Evolutionary conservation across 2,329 filamentous ascomycete genomes (phyloP), one percentile per base, ranked within the genome.

Genomic region (Setomelanomma holmii): DNA sequence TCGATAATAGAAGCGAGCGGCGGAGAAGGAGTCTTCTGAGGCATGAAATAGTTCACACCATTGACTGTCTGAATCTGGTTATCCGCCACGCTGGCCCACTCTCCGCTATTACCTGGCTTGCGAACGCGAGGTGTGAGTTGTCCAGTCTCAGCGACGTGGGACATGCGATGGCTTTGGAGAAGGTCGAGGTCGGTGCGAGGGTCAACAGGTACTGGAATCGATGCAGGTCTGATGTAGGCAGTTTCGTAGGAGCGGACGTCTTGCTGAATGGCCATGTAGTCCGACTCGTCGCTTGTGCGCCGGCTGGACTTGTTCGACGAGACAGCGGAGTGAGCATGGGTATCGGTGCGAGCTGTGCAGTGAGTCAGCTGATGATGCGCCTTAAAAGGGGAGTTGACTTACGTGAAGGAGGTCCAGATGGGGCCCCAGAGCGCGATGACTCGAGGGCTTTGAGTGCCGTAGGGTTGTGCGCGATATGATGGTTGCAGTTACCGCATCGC

Each of bases 61-160:
- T 74, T 73, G 58, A 59, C 44, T 14, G 67, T 65, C 14, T 55
- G 61, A 43, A 63, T 66, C 21, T 68, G 49, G 42, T 70, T 70
- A 11, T 73, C 68, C n/a, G 65, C 64, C 17, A 68, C 61, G 53
- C 67, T 73, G 23, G 72, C 67, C 71, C 73, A 76, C 47, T 76
- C 74, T 53, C 67, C 71, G 49, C 71, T 75, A 49, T 65, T 61
- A 49, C 67, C 69, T 56, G 71, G 69, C 56, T 64, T 69, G 49
- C 75, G 74, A 33, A 73, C 68, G 53, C 76, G 60, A 19, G 75
- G 76, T 22, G 73, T 74, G 40, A 82, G 70, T 55, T 81, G 79
- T 14, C 79, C 79, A 30, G 78, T 81, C 64, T 82, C 79, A 16
- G 79, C 79, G 24, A 78, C 79, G 56, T 80, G 79, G 5, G 79